Evolutionary conservation across 805 yeast species (phyloP), one percentile per base, ranked within the genome.

Genomic region (Debaryomyces prosopidis): DNA sequence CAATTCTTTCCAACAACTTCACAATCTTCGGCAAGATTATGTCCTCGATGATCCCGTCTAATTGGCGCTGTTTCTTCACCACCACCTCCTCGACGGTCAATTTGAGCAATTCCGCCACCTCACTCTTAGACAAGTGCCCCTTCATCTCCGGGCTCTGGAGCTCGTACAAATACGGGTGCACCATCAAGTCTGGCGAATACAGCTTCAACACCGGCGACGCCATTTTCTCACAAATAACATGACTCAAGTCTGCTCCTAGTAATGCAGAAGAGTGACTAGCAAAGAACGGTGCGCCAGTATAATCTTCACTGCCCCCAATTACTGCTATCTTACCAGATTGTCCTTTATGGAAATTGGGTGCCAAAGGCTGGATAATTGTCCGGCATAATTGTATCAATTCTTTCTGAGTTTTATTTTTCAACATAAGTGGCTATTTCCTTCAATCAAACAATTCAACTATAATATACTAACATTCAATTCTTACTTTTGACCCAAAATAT

Each of bases 231-330:
- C 98, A 94, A n/a, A 94, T 76, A 8, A 92, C 77, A 64, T 92
- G 98, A 31, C 92, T 79, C 69, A 94, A 73, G 61, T 92, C 99
- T 43, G 90, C 85, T 0, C 99, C 99, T 40, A 85, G 75, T 31
- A 86, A 66, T 2, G 96, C 87, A 1, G 96, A 81, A 1, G 96
- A 87, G 61, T 87, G 85, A 4, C 95, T 87, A 30, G 96, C 79
- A 63, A 94, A 94, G 65, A 75, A 94, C 1, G 98, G 98, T 0
- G 99, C 99, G 0, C 99, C 99, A 0, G 97, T 91, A 62, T 90
- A 92, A 62, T 92, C 97, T 62, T 87, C 91, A 63, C 94, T 85
- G 1, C 99, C 99, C 17, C 99, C 99, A 50, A 92, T 79, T 0
- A 92, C 88, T 9, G 85, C 89, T 2, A 92, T 73, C 47, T 89